phyloP scores from a whole-genome alignment of 192 early-diverging fungal species.

The Rhizoclosmatium globosum region DNA sequence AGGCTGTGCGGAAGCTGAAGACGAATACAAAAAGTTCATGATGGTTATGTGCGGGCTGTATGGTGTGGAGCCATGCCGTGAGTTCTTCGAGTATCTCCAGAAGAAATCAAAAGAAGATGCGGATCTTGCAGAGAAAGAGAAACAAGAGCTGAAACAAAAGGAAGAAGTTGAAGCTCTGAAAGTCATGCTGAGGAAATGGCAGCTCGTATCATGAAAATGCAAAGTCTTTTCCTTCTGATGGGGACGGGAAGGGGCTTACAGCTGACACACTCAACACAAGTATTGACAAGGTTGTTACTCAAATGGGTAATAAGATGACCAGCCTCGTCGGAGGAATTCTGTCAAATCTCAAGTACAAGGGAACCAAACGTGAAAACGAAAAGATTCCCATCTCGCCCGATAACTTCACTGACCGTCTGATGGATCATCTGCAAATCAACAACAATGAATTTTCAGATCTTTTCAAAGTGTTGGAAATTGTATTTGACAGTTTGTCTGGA shows the following conservation, averaged over 20 bases:
- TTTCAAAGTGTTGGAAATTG: slow-evolving; percentile 6
- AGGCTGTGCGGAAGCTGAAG: slow-evolving; percentile 31
- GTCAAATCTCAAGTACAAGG: slow-evolving; percentile 17
- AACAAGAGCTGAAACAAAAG: background rate
- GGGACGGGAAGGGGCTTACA: background rate
- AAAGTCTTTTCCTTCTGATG: slow-evolving; percentile 13
- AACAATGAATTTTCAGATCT: slow-evolving; percentile 11
- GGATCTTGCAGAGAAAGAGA: background rate
- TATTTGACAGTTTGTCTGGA: slow-evolving; percentile 13
- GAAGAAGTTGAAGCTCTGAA: slow-evolving; percentile 5
- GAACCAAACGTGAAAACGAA: slow-evolving; percentile 18
- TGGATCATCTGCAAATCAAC: slow-evolving; percentile 16
- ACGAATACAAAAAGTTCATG: slow-evolving; percentile 42
- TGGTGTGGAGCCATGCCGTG: slow-evolving; percentile 1
- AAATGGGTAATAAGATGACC: slow-evolving; percentile 5
- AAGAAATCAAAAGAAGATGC: slow-evolving; percentile 14
- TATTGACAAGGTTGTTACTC: slow-evolving; percentile 4
- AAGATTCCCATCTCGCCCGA: slow-evolving; percentile 17
- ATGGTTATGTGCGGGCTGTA: slow-evolving; percentile 38
- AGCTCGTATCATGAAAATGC: slow-evolving; percentile 8
- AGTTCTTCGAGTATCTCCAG: slow-evolving; percentile 19
- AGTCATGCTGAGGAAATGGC: slow-evolving; percentile 13
- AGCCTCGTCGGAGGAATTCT: background rate
- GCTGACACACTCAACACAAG: slow-evolving; percentile 6
- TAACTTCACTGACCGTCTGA: background rate